Evolutionary conservation across 495 filamentous ascomycete species (phyloP).

Genomic region (Talaromyces thailandensis): DNA sequence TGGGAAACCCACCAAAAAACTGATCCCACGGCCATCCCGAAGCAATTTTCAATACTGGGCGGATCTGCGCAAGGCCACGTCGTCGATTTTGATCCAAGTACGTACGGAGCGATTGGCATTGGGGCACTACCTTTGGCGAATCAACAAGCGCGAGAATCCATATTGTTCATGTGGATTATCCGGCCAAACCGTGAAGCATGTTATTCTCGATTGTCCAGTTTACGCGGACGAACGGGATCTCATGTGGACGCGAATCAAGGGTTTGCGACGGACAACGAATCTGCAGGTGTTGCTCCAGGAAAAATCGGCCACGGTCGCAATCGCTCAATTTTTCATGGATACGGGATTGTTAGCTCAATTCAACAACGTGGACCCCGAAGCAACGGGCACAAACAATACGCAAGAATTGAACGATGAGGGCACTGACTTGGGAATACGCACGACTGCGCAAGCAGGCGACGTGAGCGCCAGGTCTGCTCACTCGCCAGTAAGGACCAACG

Average conservation of each 20-base stretch:
- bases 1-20: constrained; percentile 5
- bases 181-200: constrained; percentile 18
- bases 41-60: constrained; percentile 8
- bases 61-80: constrained; percentile 15
- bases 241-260: constrained; percentile 12
- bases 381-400: neutral
- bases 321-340: constrained; percentile 19
- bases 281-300: constrained; percentile 18
- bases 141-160: constrained; percentile 18
- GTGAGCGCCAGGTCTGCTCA: neutral
- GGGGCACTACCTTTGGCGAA: constrained; percentile 19
- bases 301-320: constrained; percentile 19
- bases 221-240: neutral
- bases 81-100: constrained; percentile 21
- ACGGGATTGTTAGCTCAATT: constrained; percentile 20
- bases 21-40: constrained; percentile 5
- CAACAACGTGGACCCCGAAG: constrained; percentile 3
- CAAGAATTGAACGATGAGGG: neutral
- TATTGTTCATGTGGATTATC: constrained; percentile 17
- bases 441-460: neutral
- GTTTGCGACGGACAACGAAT: constrained; percentile 17
- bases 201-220: constrained; percentile 19
- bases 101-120: constrained; percentile 23
- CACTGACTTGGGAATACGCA: neutral
- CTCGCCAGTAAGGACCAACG: neutral